Base-by-base conservation (phyloP, 2,329 filamentous ascomycete species). In the Hypoxylon sp. region DNA sequence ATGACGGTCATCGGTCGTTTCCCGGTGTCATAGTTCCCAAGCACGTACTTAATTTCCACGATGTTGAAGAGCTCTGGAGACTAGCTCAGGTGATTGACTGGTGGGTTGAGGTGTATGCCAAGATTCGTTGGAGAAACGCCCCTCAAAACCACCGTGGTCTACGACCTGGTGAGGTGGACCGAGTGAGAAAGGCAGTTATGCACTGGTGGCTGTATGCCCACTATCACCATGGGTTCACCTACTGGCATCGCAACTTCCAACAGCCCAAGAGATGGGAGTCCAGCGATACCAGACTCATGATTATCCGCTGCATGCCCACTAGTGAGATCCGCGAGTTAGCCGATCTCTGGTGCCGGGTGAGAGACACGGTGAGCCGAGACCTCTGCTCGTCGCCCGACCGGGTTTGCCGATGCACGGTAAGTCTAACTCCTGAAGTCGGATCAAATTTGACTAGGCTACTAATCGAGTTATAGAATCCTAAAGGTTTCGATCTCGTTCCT, bases 161-260 rank as follows among this genome's bases (percentile, higher is more conserved):
- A 5, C 76, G 76, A 6, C 58, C 74, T 0, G 76, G 80, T 26
- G 86, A 88, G 72, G 79, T 79, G 29, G 69, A 75, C n/a, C 81
- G 85, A 52, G 80, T 87, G 55, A 82, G 86, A 4, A 80, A 81
- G 67, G 86, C 84, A 0, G 75, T 88, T 31, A 86, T 86, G 55
- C 77, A 80, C 33, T 88, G 86, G 86, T 87, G 86, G 85, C 79
- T 86, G 3, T 88, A 85, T 68, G 80, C 84, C 5, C 81, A 81
- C 35, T 84, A 85, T 66, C 87, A 87, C 65, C 85, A 88, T 51
- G 82, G 82, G 10, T 81, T 82, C 33, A 76, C 78, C 37, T 80
- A 78, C 9, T 76, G 78, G 26, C 58, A 71, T 46, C 63, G 63
- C 1, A 65, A 59, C 22, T 37, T 29, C 19, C 72, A 72, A 0